Percentiles rank a stretch among this genome's conserved stretches.
phyloP scores from a whole-genome alignment of 495 filamentous ascomycete species.

The Aspergillus cavernicola region DNA sequence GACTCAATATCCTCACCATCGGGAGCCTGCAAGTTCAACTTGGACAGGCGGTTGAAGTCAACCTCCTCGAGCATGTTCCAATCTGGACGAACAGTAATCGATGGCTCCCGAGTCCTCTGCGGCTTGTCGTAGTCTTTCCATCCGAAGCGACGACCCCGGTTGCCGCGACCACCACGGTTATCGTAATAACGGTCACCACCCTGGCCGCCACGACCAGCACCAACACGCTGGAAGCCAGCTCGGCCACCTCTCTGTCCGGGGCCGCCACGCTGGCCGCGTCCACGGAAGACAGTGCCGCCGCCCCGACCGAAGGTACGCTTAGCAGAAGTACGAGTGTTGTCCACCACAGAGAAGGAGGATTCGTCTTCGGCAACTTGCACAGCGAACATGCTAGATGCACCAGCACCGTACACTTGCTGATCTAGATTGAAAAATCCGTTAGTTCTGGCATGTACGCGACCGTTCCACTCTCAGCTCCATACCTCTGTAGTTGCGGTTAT shows the following conservation, averaged over 20 bases:
- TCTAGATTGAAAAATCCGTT: constrained; percentile 46
- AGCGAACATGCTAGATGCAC: constrained; percentile 79
- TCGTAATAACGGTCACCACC: constrained; percentile 61
- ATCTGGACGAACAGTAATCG: constrained; percentile 87
- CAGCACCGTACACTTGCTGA: constrained; percentile 94
- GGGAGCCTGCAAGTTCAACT: constrained; percentile 90
- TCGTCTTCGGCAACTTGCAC: constrained; percentile 92
- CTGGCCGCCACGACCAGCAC: constrained; percentile 58
- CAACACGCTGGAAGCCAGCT: constrained; percentile 64
- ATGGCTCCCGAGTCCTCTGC: constrained; percentile 89
- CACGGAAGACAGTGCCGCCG: constrained; percentile 81
- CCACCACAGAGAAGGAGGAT: constrained; percentile 95
- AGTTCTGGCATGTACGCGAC: neutral
- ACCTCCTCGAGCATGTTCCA: constrained; percentile 98
- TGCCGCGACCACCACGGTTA: constrained; percentile 48
- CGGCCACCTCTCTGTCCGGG: constrained; percentile 46
- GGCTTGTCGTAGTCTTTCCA: constrained; percentile 99
- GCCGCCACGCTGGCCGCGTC: constrained; percentile 66
- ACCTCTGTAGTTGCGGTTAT: constrained; percentile 92
- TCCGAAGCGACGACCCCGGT: constrained; percentile 79
- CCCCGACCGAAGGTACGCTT: constrained; percentile 87
- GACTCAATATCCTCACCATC: constrained; percentile 91
- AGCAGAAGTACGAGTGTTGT: constrained; percentile 78
- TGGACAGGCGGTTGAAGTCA: constrained; percentile 89
- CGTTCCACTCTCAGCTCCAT: constrained; percentile 17